These are phyloP conservation scores for Prunus padus DNA, from an alignment of 306 rosid species.

Conservation along the genomic window DNA sequence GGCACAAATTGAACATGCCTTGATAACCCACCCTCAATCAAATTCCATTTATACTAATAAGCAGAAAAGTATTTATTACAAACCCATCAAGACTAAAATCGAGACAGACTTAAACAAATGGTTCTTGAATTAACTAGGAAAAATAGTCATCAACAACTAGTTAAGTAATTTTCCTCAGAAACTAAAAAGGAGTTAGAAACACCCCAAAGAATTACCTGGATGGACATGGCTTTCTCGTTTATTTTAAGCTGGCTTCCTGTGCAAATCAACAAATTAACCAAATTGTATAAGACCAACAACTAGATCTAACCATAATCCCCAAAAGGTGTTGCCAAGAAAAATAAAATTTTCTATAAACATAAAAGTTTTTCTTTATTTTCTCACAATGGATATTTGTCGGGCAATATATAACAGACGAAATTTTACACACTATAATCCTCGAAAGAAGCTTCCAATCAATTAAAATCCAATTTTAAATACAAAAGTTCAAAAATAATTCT, in stretches of 20 bases:
- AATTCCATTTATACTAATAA: not conserved
- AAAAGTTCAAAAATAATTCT: not conserved
- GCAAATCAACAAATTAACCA: not conserved
- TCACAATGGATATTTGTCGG: not conserved
- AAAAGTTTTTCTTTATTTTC: not conserved
- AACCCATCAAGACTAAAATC: not conserved
- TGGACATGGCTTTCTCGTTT: conserved; percentile 55
- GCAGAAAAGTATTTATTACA: not conserved
- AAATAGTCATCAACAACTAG: not conserved
- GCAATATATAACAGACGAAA: not conserved
- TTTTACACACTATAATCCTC: not conserved
- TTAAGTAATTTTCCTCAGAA: not conserved
- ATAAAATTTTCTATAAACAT: not conserved
- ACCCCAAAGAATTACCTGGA: conserved; percentile 32
- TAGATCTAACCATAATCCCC: conserved; percentile 23
- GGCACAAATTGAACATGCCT: not conserved
- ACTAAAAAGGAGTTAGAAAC: not conserved
- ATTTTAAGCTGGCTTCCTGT: conserved; percentile 58
- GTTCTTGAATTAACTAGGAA: not conserved
- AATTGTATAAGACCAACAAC: not conserved
- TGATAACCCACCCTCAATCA: not conserved
- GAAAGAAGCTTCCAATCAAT: not conserved
- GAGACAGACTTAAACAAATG: not conserved
- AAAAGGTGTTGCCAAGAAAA: not conserved
- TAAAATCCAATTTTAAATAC: not conserved